Evolutionary conservation across 768 basidiomycete species (phyloP).

Genomic region (Candolleomyces eurysporus): DNA sequence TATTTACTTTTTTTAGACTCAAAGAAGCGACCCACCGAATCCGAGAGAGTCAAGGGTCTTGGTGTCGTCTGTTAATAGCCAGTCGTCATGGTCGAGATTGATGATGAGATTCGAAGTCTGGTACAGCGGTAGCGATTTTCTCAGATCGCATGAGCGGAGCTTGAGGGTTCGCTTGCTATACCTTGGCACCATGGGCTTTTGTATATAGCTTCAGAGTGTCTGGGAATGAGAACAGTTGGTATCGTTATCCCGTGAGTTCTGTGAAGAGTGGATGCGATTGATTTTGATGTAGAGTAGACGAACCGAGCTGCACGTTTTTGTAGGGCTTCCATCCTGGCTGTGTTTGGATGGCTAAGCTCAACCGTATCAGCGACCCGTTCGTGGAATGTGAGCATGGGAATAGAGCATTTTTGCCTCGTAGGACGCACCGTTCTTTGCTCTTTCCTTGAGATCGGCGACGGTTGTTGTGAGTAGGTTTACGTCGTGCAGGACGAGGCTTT

Average conservation of each 20-base stretch:
- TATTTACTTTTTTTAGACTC: neutral
- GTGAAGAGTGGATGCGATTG: constrained; percentile 4
- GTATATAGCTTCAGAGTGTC: constrained; percentile 96
- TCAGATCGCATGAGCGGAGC: neutral
- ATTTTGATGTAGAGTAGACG: neutral
- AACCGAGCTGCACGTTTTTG: constrained; percentile 69
- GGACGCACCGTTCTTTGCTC: constrained; percentile 56
- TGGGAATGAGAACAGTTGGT: constrained; percentile 26
- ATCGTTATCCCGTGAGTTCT: neutral
- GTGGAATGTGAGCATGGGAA: neutral
- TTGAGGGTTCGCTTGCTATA: constrained; percentile 22
- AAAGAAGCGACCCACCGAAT: constrained; percentile 57
- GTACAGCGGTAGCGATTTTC: neutral
- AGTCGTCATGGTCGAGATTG: constrained; percentile 93
- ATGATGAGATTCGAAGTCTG: constrained; percentile 98
- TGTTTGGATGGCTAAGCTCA: constrained; percentile 59
- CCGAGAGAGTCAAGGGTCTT: constrained; percentile 67
- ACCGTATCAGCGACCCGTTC: neutral
- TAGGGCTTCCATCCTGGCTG: constrained; percentile 89
- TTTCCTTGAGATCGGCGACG: constrained; percentile 74
- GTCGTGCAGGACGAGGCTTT: constrained; percentile 79
- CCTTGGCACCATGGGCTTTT: constrained; percentile 94
- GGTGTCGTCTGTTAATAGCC: constrained; percentile 74
- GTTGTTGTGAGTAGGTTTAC: constrained; percentile 80
- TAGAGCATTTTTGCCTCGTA: constrained; percentile 13